Evolutionary conservation across 495 filamentous ascomycete genomes (phyloP), one percentile per base, ranked within the genome.

Genomic region (Tetracladium marchalianum): DNA sequence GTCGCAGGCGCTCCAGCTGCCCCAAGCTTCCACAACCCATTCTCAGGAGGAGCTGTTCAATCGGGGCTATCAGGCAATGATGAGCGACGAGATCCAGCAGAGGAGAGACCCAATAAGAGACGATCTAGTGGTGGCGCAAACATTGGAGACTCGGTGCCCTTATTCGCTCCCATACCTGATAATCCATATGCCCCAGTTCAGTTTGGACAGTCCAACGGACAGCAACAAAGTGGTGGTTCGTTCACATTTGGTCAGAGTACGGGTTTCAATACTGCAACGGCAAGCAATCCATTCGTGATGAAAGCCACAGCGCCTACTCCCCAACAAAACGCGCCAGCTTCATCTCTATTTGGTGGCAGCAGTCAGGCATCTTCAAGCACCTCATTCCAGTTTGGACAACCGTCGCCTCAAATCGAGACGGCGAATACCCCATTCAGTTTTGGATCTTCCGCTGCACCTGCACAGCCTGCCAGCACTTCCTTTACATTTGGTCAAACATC

Each of bases 281-380:
- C 40, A 19, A 55, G 32, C 41, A 56, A 46, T 41, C 31, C 31
- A 13, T 49, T 56, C 32, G 31, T 39, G n/a, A 40, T 41, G 19
- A 22, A 36, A 31, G 16, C 24, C 6, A 10, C 37, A 40, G 34
- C 37, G 18, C 43, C 44, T 11, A 31, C 51, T n/a, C 11, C 50
- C 4, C 22, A 27, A 31, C 41, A 19, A n/a, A 41, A 37, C 12
- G 22, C 31, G 11, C 16, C 13, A 39, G 31, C 43, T 43, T 37
- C 27, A 27, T n/a, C 11, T 46, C 43, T 35, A 3, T 27, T 27
- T 27, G 22, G 22, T 7, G 32, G 33, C 5, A 18, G 13, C 38
- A 18, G 2, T 13, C 39, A 41, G 36, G 16, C 41, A 24, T 15
- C 38, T 8, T 27, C 1, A 41, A 44, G 4, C 41, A 44, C 13